Base-by-base conservation (phyloP, 1,284 basidiomycete species). In the Ceratobasidium theobromae region DNA sequence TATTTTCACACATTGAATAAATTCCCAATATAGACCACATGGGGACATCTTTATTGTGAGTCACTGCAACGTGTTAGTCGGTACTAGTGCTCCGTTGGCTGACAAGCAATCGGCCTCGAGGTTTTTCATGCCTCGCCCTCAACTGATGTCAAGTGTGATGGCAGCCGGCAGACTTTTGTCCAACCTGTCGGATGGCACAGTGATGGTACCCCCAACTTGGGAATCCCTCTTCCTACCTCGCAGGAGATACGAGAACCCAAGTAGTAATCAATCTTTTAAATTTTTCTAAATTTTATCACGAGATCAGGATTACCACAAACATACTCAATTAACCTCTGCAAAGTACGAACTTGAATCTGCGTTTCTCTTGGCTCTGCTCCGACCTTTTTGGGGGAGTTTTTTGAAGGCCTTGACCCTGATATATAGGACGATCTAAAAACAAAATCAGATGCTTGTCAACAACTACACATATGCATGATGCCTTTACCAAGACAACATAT, bases 1-100 rank as follows among this genome's bases (percentile, higher is more conserved):
- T 48, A 9, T 30, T n/a, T n/a, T n/a, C 21, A 3, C n/a, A 32
- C 1, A 6, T 23, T 23, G 35, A 27, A 21, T 4, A 25, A 14
- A 28, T 9, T 9, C 8, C 1, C 4, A 3, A 35, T 5, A 12
- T 38, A 74, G 75, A 53, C 73, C 77, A 1, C 73, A 72, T 28
- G 75, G 74, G 4, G 71, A 72, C 32, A 75, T 75, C 23, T 76
- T 71, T 68, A 77, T 73, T 41, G 76, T 77, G 49, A 77, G 72
- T 60, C 75, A 76, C 57, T 74, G 74, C 14, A 21, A 2, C 9
- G 9, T 14, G 5, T 18, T 16, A 14, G 11, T n/a, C 12, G 12
- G 14, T n/a, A n/a, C n/a, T n/a, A n/a, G n/a, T 18, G 11, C 40
- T 30, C 5, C 33, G 30, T 11, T 30, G 23, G 38, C n/a, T 25